Evolutionary conservation across 495 filamentous ascomycete species (phyloP).

Genomic region (Neurospora sp.): DNA sequence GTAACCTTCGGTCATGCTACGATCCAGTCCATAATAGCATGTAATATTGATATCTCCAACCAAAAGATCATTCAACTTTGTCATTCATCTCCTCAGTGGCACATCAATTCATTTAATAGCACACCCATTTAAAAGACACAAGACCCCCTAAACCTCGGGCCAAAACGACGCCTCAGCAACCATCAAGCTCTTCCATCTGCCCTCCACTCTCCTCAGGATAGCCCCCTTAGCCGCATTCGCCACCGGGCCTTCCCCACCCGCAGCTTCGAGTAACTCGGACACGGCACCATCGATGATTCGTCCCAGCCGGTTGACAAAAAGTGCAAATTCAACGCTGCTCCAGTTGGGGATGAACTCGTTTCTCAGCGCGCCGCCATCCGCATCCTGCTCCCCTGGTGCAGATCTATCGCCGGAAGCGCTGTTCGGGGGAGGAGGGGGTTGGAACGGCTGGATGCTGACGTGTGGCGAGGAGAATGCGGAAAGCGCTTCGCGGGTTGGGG

Average conservation of each 20-base stretch:
- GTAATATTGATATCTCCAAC: background rate
- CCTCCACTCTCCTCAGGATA: slow-evolving; percentile 20
- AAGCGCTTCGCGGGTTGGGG: background rate
- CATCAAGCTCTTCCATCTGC: slow-evolving; percentile 23
- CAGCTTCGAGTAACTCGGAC: slow-evolving; percentile 7
- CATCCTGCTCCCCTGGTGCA: slow-evolving; percentile 23
- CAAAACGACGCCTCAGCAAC: slow-evolving; percentile 27
- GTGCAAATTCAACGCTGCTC: slow-evolving; percentile 48
- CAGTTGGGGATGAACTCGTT: slow-evolving; percentile 58
- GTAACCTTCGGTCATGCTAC: background rate
- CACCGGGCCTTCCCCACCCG: slow-evolving; percentile 6
- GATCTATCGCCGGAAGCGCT: background rate
- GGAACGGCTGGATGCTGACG: background rate
- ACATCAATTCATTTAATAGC: background rate
- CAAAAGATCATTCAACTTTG: background rate
- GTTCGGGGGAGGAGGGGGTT: background rate
- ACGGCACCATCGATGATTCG: slow-evolving; percentile 22
- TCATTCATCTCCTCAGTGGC: background rate
- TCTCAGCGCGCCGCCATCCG: slow-evolving; percentile 52
- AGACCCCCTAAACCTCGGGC: slow-evolving; percentile 15
- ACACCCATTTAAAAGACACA: background rate
- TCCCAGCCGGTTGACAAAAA: slow-evolving; percentile 39
- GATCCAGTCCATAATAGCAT: background rate
- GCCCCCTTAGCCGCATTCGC: slow-evolving; percentile 7
- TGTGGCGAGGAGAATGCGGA: background rate